Base-by-base conservation (phyloP, 345 rosid genomes). In the Syzygium aromaticum region DNA sequence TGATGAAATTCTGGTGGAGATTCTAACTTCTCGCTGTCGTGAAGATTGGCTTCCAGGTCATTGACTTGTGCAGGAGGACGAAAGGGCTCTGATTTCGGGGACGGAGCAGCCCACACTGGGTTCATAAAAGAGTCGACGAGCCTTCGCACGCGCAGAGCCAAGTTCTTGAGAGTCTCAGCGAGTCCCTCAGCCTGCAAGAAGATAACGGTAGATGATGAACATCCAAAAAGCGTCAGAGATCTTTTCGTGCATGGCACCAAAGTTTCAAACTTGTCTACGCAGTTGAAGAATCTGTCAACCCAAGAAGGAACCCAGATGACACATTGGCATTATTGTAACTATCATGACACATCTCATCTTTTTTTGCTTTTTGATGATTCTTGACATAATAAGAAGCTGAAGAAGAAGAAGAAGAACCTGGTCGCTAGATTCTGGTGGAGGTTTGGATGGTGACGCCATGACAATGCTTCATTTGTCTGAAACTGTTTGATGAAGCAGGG, bases 121-220 rank as follows among this genome's bases (percentile, higher is more conserved):
- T 87, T 52, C 40, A 88, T 23, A 8, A 88, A 78, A 82, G n/a
- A 3, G 3, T 85, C 33, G 19, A 84, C 25, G 9, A 92, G 90
- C 19, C 56, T 89, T 22, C 90, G 61, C 25, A 88, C 86, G 28
- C 89, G 64, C 51, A 88, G 87, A 38, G 89, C 84, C 52, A 90
- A 43, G 46, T 43, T 43, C 46, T 43, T 43, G 46, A 43, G 87
- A 59, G 67, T 28, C 59, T 84, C 73, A 28, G 85, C 85, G 33
- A 87, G 25, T n/a, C 38, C 52, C 11, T 77, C 30, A 86, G 57
- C 84, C 87, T 86, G 84, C 64, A 8, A 52, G 22, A 16, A 61
- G 77, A 61, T 14, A 13, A 13, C 38, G 2, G 73, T 61, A 6
- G 33, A 61, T 61, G 33, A 61, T 43, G 46, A 43, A 6, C 73